These are phyloP conservation scores for Jaapia argillacea DNA, from an alignment of 768 basidiomycete genomes.

Conservation along the genomic window DNA sequence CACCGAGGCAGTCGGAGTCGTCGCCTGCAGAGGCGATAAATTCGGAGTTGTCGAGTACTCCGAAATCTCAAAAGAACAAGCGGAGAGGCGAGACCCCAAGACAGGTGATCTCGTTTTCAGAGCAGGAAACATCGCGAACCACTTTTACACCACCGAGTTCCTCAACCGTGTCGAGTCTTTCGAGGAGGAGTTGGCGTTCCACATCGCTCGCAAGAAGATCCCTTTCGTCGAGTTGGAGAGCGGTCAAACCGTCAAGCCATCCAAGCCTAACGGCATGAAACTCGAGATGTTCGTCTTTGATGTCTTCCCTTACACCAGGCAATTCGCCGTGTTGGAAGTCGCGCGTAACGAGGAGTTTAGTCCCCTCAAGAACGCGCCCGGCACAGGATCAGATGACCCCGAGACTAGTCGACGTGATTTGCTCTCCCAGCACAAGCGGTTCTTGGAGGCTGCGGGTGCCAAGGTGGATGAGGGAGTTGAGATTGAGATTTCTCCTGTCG, in stretches of 20 bases:
- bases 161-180: slow-evolving; percentile 70
- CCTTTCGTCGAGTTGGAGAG: slow-evolving; percentile 63
- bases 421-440: slow-evolving; percentile 77
- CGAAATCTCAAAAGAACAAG: slow-evolving; percentile 84
- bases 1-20: slow-evolving; percentile 90
- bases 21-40: slow-evolving; percentile 74
- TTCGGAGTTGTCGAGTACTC: slow-evolving; percentile 97
- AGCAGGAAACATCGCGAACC: slow-evolving; percentile 96
- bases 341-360: slow-evolving; percentile 87
- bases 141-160: slow-evolving; percentile 90
- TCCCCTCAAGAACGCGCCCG: slow-evolving; percentile 95
- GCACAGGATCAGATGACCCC: slow-evolving; percentile 82
- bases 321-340: slow-evolving; percentile 84
- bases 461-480: slow-evolving; percentile 62
- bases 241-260: slow-evolving; percentile 68
- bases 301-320: slow-evolving; percentile 87
- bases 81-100: slow-evolving; percentile 59
- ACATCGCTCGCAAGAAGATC: slow-evolving; percentile 98
- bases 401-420: slow-evolving; percentile 87
- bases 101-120: slow-evolving; percentile 81
- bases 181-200: slow-evolving; percentile 87
- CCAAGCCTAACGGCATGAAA: slow-evolving; percentile 97
- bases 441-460: slow-evolving; percentile 75
- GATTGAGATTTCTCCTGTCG: slow-evolving; percentile 83
- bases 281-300: slow-evolving; percentile 98